Evolutionary conservation across 2,329 filamentous ascomycete genomes (phyloP).

Genomic region (Monosporascus sp.): DNA sequence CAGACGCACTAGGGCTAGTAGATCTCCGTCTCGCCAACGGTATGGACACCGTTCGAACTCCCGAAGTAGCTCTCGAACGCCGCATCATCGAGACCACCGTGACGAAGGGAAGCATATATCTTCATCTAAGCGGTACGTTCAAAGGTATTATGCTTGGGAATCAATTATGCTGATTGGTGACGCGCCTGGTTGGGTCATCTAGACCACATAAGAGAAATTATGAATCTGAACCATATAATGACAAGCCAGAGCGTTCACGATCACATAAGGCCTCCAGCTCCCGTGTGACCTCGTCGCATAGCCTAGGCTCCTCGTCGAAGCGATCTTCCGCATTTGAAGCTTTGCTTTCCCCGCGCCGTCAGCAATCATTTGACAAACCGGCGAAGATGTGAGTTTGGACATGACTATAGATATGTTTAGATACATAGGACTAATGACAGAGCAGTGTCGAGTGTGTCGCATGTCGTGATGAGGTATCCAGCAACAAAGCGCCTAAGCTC

Average conservation of each 20-base stretch:
- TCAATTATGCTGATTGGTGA: background rate
- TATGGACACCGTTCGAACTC: constrained; percentile 20
- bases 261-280: constrained; percentile 30
- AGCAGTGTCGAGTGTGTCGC: constrained; percentile 64
- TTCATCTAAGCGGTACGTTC: constrained; percentile 25
- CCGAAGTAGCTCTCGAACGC: constrained; percentile 18
- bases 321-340: constrained; percentile 27
- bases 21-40: constrained; percentile 12
- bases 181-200: constrained; percentile 9
- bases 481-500: constrained; percentile 61
- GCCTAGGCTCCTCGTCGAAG: constrained; percentile 30
- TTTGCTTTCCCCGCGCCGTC: constrained; percentile 23
- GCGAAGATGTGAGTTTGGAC: constrained; percentile 21
- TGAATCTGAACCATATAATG: constrained; percentile 26
- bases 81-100: constrained; percentile 14
- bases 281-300: constrained; percentile 29
- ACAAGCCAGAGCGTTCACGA: constrained; percentile 26
- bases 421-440: constrained; percentile 6
- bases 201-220: constrained; percentile 23
- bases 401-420: constrained; percentile 16
- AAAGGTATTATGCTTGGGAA: constrained; percentile 16
- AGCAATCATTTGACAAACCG: constrained; percentile 14
- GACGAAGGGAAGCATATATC: constrained; percentile 19
- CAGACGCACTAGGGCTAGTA: constrained; percentile 7
- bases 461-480: constrained; percentile 64